phyloP scores from a whole-genome alignment of 2,329 filamentous ascomycete genomes.

The Alternaria incomplexa region DNA sequence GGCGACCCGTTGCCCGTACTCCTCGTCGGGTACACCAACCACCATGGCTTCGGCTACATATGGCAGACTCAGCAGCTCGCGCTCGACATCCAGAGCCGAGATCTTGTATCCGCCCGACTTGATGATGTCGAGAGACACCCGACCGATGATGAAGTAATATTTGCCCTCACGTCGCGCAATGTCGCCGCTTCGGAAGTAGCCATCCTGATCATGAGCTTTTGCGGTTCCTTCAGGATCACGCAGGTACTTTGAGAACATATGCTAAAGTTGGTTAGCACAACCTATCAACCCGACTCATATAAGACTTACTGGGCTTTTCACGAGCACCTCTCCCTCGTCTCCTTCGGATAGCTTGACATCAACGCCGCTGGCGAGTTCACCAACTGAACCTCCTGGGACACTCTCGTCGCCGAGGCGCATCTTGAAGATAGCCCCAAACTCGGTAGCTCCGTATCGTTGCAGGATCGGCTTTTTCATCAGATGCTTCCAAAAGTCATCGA shows the following conservation, averaged over 20 bases:
- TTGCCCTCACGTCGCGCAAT: constrained; percentile 48
- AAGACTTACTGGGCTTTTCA: constrained; percentile 42
- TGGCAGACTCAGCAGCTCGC: constrained; percentile 58
- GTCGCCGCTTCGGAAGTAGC: constrained; percentile 59
- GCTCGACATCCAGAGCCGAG: constrained; percentile 61
- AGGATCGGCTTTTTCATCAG: constrained; percentile 53
- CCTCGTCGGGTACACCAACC: constrained; percentile 60
- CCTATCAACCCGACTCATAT: neutral
- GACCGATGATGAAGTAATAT: constrained; percentile 61
- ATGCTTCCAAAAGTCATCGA: constrained; percentile 59
- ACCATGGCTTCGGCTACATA: constrained; percentile 60
- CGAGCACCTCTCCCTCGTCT: constrained; percentile 57
- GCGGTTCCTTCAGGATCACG: constrained; percentile 53
- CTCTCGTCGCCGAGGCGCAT: constrained; percentile 43
- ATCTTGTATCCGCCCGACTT: constrained; percentile 64
- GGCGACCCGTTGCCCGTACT: constrained; percentile 63
- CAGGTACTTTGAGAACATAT: constrained; percentile 52
- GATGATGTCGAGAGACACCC: constrained; percentile 61
- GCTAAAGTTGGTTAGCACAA: constrained; percentile 19
- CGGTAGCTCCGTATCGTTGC: constrained; percentile 54
- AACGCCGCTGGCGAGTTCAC: constrained; percentile 47
- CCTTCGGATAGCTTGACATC: constrained; percentile 52
- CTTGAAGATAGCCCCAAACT: constrained; percentile 54
- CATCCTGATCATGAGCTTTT: constrained; percentile 54
- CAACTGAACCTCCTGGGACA: constrained; percentile 42